Conservation (phyloP, 2,329 filamentous ascomycete species). For the Fusarium phyllophilum region DNA sequence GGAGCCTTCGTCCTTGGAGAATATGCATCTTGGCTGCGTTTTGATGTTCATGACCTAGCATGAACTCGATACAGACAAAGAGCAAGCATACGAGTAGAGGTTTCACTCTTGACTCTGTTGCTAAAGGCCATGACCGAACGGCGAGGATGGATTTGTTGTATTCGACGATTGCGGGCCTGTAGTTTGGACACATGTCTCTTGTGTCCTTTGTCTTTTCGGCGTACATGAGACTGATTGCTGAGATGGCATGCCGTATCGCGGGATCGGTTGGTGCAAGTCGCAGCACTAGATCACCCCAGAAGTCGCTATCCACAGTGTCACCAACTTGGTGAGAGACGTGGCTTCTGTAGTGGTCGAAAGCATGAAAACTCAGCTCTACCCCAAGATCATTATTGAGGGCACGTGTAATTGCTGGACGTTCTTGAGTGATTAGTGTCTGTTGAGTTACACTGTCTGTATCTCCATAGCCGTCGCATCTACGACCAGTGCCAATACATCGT, state of each 20-base stretch:
- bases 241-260: constrained; percentile 8
- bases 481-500: constrained; percentile 6
- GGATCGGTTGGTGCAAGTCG: constrained; percentile 3
- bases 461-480: constrained; percentile 7
- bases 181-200: not conserved
- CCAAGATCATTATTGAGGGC: not conserved
- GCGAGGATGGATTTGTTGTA: not conserved
- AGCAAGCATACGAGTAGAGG: not conserved
- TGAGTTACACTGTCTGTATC: not conserved
- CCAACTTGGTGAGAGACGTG: not conserved
- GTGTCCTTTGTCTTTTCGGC: not conserved
- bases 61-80: constrained; percentile 8
- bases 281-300: constrained; percentile 4
- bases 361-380: not conserved
- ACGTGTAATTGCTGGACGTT: not conserved
- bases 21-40: not conserved
- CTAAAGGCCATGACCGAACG: not conserved
- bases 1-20: not conserved
- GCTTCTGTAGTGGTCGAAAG: not conserved
- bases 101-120: not conserved
- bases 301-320: not conserved
- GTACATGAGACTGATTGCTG: constrained; percentile 4
- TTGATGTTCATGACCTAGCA: not conserved
- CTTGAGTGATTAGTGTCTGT: not conserved
- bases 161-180: not conserved